phyloP scores from a whole-genome alignment of 164 flowering plant genomes.

The Taxillus chinensis region DNA sequence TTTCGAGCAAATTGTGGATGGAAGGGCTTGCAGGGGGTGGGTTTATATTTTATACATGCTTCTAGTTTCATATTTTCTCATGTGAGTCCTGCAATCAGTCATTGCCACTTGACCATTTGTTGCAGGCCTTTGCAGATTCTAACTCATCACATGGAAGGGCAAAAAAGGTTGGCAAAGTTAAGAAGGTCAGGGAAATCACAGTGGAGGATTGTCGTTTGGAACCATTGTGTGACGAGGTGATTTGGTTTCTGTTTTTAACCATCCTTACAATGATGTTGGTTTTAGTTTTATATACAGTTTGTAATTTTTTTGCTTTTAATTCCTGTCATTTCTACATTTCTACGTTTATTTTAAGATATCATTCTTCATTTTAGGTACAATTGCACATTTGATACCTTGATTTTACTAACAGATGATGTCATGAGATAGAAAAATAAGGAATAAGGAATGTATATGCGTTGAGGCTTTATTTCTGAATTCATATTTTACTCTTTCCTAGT shows the following conservation, averaged over 20 bases:
- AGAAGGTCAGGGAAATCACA: slow-evolving; percentile 26
- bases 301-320: background rate
- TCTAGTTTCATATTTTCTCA: slow-evolving; percentile 1
- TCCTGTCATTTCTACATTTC: background rate
- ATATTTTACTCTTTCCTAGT: too few relatives aligned
- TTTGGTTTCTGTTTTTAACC: background rate
- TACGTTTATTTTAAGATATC: background rate
- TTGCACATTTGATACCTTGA: too few relatives aligned
- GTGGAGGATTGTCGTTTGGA: slow-evolving; percentile 40
- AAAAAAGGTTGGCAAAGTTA: slow-evolving; percentile 13
- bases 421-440: too few relatives aligned
- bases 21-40: slow-evolving; percentile 32
- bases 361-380: background rate
- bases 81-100: background rate
- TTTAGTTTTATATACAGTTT: background rate
- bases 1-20: slow-evolving; percentile 68
- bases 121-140: slow-evolving; percentile 40
- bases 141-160: slow-evolving; percentile 15
- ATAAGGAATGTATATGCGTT: too few relatives aligned
- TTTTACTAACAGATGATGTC: too few relatives aligned
- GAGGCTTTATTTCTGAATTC: too few relatives aligned
- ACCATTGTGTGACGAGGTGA: slow-evolving; percentile 54
- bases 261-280: background rate
- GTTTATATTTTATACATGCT: background rate
- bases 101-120: slow-evolving; percentile 5